Base-by-base conservation (phyloP, 2,329 filamentous ascomycete genomes). In the Epicoccum nigrum region DNA sequence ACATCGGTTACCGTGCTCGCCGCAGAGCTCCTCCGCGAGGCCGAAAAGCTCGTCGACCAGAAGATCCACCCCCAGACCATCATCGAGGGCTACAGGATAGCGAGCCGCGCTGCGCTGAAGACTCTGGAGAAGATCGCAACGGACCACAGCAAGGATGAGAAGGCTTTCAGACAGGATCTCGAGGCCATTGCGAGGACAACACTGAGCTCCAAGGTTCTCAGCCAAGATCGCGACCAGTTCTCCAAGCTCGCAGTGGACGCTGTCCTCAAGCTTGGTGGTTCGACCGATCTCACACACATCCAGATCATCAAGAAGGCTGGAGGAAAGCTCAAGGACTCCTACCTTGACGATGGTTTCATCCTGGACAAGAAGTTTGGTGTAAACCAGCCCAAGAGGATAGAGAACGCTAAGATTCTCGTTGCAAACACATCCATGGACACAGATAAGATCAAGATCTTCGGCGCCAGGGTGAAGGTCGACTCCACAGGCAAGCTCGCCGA, bases 51-150 rank as follows among this genome's bases (percentile, higher is more conserved):
- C 41, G 91, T 99, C 63, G 90, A 95, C 79, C 92, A 93, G 81
- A 97, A 97, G 80, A 97, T 99, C 67, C 94, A 99, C 76, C 94
- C 94, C 43, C 94, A 99, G 82, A 97, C 94, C 44, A 99, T 99
- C 76, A 99, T 99, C 70, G 94, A 99, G 71, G 94, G 94, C 44
- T 99, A 96, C 83, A 86, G 94, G 79, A 96, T 99, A 89, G 94
- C 94, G 45, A 96, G 91, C 75, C 83, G 85, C 44, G 93, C 94
- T 45, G 92, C 94, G 23, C 83, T 99, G 43, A 82, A 87, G 69
- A 92, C 92, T 25, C 81, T 99, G 34, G 89, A 92, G 72, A 87
- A 88, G 67, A 86, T 86, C 15, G 92, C 94, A 16, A 89, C 96
- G 45, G 89, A 99, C 77, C 90, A 96, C 78, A 96, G 90, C 83